These are phyloP conservation scores for Suillus clintonianus DNA, from an alignment of 768 basidiomycete genomes.

Conservation along the genomic window DNA sequence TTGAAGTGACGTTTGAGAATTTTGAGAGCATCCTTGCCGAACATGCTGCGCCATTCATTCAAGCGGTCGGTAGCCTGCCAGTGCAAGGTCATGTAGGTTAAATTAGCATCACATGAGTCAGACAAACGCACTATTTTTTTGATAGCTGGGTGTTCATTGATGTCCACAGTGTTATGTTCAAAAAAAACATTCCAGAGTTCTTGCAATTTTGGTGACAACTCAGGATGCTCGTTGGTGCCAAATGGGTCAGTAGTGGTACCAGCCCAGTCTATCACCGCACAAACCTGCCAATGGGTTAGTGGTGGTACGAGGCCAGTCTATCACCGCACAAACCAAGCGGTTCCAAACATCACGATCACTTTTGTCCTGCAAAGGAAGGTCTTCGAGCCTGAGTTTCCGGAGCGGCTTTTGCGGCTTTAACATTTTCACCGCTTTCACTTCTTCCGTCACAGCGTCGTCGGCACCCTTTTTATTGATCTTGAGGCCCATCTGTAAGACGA, in stretches of 20 bases:
- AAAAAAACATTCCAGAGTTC: background rate
- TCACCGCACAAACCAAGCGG: background rate
- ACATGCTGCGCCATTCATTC: background rate
- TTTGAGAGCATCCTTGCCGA: background rate
- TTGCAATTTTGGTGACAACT: background rate
- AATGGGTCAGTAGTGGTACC: too few relatives aligned
- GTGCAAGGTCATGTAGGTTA: too few relatives aligned
- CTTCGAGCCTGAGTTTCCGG: background rate
- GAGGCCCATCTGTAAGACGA: background rate
- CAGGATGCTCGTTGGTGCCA: background rate
- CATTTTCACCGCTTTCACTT: background rate
- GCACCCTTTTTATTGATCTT: background rate
- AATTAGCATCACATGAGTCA: too few relatives aligned
- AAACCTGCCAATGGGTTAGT: too few relatives aligned
- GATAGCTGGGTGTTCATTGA: background rate
- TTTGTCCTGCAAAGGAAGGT: constrained; percentile 1
- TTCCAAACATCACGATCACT: background rate
- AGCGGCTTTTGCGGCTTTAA: background rate
- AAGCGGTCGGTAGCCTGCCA: background rate
- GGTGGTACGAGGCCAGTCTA: background rate
- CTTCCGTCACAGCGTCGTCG: background rate
- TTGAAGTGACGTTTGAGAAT: background rate
- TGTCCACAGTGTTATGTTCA: background rate
- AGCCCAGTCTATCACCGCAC: too few relatives aligned
- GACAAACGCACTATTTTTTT: background rate